Conservation (phyloP, 805 yeast species). For the Candida montana region DNA sequence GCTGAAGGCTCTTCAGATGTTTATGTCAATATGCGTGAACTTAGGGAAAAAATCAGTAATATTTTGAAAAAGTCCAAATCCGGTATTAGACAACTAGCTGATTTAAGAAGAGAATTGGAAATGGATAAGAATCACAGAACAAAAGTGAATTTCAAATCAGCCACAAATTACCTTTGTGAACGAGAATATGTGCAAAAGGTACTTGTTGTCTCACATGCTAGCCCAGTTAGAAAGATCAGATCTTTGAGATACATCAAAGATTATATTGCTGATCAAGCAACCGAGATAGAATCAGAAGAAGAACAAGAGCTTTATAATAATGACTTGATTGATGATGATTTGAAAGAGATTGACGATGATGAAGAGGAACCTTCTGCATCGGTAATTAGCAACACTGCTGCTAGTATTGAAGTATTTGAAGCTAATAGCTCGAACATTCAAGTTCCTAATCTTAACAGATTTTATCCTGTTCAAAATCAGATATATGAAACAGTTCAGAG, state of each 20-base stretch:
- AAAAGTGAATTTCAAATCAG: slow-evolving; percentile 44
- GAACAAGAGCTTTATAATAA: slow-evolving; percentile 27
- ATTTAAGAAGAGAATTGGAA: slow-evolving; percentile 54
- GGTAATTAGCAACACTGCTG: slow-evolving; percentile 10
- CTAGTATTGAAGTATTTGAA: slow-evolving; percentile 16
- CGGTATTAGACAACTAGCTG: slow-evolving; percentile 53
- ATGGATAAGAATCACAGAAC: slow-evolving; percentile 37
- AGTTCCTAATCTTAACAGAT: slow-evolving; percentile 36
- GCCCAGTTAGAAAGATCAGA: slow-evolving; percentile 42
- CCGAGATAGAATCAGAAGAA: slow-evolving; percentile 26
- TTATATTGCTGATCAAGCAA: slow-evolving; percentile 27
- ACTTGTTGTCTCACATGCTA: slow-evolving; percentile 43
- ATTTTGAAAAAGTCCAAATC: slow-evolving; percentile 54
- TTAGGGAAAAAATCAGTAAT: slow-evolving; percentile 35
- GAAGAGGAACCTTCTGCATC: slow-evolving; percentile 13
- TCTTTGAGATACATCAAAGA: slow-evolving; percentile 41
- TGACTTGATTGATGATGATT: slow-evolving; percentile 24
- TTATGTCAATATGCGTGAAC: slow-evolving; percentile 26
- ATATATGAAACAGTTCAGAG: slow-evolving; percentile 43
- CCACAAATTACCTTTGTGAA: slow-evolving; percentile 39
- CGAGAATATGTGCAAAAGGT: slow-evolving; percentile 45
- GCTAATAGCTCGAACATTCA: slow-evolving; percentile 8
- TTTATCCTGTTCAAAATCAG: slow-evolving; percentile 64
- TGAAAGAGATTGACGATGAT: slow-evolving; percentile 19
- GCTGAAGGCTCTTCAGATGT: slow-evolving; percentile 20